Conservation (phyloP, 345 rosid genomes). For the Lepidium sativum region DNA sequence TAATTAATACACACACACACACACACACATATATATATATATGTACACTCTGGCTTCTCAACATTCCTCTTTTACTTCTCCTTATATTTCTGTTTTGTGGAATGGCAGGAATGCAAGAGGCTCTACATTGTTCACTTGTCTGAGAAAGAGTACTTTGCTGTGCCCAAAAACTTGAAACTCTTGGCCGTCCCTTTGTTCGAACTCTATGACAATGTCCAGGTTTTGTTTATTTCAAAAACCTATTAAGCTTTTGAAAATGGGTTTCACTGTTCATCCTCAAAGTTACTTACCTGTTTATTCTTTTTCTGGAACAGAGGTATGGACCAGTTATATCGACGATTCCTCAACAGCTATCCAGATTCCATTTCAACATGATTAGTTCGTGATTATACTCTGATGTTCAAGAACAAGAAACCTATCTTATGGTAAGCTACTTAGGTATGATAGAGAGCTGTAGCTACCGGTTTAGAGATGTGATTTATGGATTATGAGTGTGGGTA, state of each 20-base stretch:
- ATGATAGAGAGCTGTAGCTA: conserved; percentile 13
- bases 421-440: not conserved
- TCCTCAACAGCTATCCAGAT: conserved; percentile 97
- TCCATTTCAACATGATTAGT: conserved; percentile 88
- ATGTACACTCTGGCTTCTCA: not conserved
- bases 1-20: no score
- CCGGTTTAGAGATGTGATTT: not conserved
- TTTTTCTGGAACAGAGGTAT: conserved; percentile 52
- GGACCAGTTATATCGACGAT: conserved; percentile 95
- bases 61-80: not conserved
- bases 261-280: not conserved
- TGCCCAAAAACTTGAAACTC: conserved; percentile 94
- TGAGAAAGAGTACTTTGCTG: conserved; percentile 95
- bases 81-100: conserved; percentile 7
- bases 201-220: conserved; percentile 96
- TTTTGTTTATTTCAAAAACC: conserved; percentile 5
- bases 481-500: not conserved
- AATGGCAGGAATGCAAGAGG: conserved; percentile 92
- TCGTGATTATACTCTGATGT: conserved; percentile 32
- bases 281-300: not conserved
- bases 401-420: conserved; percentile 3
- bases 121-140: conserved; percentile 88
- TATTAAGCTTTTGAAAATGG: not conserved
- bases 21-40: no score
- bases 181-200: conserved; percentile 95